These are phyloP conservation scores for Pythium angustatum DNA, from an alignment of 352 stramenopile species.

Conservation along the genomic window DNA sequence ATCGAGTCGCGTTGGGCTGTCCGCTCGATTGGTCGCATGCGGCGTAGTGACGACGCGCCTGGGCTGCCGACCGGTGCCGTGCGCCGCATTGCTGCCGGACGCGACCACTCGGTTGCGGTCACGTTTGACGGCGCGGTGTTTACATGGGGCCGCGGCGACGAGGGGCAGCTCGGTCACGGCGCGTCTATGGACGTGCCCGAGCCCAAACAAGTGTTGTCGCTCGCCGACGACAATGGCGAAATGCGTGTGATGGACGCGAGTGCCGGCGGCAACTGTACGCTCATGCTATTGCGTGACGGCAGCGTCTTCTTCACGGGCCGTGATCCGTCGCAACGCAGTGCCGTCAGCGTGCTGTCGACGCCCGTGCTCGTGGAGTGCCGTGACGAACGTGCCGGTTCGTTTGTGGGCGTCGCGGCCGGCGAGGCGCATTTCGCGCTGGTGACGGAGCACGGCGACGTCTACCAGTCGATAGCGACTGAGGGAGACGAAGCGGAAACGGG, in stretches of 20 bases:
- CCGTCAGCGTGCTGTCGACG: too few relatives aligned
- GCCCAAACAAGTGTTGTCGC: constrained; percentile 60
- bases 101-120: constrained; percentile 66
- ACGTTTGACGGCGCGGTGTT: constrained; percentile 56
- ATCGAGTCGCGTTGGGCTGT: constrained; percentile 47
- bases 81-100: constrained; percentile 59
- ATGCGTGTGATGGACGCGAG: constrained; percentile 25
- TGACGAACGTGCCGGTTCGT: not conserved
- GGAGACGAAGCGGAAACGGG: not conserved
- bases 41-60: constrained; percentile 19
- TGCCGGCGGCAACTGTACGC: constrained; percentile 28
- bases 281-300: constrained; percentile 31
- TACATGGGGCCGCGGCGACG: constrained; percentile 67
- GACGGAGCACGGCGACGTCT: constrained; percentile 9
- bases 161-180: constrained; percentile 66
- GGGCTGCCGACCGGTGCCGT: constrained; percentile 29
- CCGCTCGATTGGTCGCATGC: constrained; percentile 34
- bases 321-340: constrained; percentile 10
- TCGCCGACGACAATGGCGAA: constrained; percentile 30
- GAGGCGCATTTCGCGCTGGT: constrained; percentile 23
- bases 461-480: not conserved
- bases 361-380: constrained; percentile 9
- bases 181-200: constrained; percentile 58
- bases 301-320: constrained; percentile 23
- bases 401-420: constrained; percentile 4